These are phyloP conservation scores for Nemophila menziesii DNA, from an alignment of 257 asterid species.

Conservation along the genomic window DNA sequence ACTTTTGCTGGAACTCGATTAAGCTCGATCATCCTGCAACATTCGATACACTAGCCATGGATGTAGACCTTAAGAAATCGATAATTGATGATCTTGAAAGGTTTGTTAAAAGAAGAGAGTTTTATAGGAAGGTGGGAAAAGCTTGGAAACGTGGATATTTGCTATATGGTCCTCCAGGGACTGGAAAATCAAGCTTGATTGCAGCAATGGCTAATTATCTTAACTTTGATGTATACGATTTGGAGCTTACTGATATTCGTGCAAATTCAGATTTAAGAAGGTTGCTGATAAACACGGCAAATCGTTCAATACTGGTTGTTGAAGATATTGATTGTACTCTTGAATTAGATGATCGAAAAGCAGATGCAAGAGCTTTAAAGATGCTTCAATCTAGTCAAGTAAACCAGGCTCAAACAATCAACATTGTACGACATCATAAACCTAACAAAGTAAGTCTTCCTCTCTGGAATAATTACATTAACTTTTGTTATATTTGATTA, in stretches of 20 bases:
- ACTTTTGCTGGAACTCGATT: constrained; percentile 24
- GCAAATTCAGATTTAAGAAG: constrained; percentile 28
- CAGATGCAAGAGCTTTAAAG: constrained; percentile 24
- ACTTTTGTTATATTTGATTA: no score
- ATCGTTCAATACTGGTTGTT: constrained; percentile 35
- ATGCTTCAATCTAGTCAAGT: constrained; percentile 16
- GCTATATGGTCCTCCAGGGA: constrained; percentile 42
- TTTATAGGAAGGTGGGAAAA: constrained; percentile 35
- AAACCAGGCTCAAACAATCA: constrained; percentile 24
- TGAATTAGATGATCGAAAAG: constrained; percentile 24
- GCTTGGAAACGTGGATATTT: constrained; percentile 52
- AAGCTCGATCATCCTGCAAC: constrained; percentile 43
- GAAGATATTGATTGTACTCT: constrained; percentile 40
- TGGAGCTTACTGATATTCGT: constrained; percentile 29
- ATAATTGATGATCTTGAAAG: constrained; percentile 34
- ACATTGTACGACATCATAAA: constrained; percentile 22
- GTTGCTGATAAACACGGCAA: constrained; percentile 24
- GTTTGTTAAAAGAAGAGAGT: constrained; percentile 28
- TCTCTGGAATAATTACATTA: no score
- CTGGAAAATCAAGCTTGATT: constrained; percentile 42
- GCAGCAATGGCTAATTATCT: constrained; percentile 51
- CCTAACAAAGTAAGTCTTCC: constrained; percentile 16
- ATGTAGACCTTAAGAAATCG: constrained; percentile 25
- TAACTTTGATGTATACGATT: constrained; percentile 37
- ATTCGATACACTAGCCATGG: constrained; percentile 38